Evolutionary conservation across 352 stramenopile species (phyloP).

Genomic region (Ophiocytium majus): DNA sequence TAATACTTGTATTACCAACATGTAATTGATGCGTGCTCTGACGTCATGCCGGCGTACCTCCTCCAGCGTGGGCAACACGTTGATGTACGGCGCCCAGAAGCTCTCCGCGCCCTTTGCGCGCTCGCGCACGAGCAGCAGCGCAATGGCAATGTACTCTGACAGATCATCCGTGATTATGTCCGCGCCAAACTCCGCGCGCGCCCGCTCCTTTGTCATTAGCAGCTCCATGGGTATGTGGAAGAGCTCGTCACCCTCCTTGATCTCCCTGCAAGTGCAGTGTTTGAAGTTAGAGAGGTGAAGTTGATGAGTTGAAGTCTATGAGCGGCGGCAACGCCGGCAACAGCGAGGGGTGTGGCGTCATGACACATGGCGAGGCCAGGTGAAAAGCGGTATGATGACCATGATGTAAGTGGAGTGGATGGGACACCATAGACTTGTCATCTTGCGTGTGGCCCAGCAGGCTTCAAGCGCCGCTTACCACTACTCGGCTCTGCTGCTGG

Average conservation of each 20-base stretch:
- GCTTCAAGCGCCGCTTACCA: too few species aligned
- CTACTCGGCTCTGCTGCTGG: too few species aligned
- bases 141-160: slow-evolving; percentile 78
- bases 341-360: too few species aligned
- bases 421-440: too few species aligned
- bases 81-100: slow-evolving; percentile 71
- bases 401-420: too few species aligned
- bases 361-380: too few species aligned
- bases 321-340: not conserved
- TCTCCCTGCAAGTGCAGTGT: too few species aligned
- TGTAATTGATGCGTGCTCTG: too few species aligned
- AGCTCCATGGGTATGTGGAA: slow-evolving; percentile 48
- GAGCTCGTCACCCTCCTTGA: slow-evolving; percentile 55
- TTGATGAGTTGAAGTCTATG: not conserved
- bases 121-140: slow-evolving; percentile 72
- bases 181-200: slow-evolving; percentile 44
- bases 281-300: not conserved
- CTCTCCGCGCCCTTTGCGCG: slow-evolving; percentile 63
- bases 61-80: slow-evolving; percentile 69
- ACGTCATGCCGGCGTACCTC: too few species aligned
- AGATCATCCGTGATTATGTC: slow-evolving; percentile 60
- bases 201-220: slow-evolving; percentile 48
- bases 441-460: too few species aligned
- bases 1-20: too few species aligned
- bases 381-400: too few species aligned